Conservation (phyloP, 306 rosid species). For the Casuarina glauca region DNA sequence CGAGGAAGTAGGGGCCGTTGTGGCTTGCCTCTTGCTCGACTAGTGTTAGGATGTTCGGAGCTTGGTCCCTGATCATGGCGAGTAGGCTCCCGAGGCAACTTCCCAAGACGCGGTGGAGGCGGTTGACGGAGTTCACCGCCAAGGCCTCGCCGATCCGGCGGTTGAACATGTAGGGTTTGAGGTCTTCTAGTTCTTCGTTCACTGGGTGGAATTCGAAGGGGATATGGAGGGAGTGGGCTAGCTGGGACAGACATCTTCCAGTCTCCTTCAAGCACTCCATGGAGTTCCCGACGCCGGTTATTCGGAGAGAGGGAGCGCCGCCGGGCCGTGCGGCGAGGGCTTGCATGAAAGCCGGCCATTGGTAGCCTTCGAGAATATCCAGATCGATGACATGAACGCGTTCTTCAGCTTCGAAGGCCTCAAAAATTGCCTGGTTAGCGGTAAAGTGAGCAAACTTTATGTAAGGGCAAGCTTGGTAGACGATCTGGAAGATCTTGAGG, state of each 20-base stretch:
- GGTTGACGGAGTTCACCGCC: conserved; percentile 74
- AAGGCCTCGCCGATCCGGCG: conserved; percentile 79
- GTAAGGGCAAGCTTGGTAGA: conserved; percentile 93
- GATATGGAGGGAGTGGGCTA: conserved; percentile 78
- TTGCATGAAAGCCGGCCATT: conserved; percentile 95
- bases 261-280: conserved; percentile 60
- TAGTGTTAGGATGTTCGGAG: conserved; percentile 69
- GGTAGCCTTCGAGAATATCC: conserved; percentile 86
- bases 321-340: conserved; percentile 73
- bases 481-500: conserved; percentile 83
- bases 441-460: conserved; percentile 90
- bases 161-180: conserved; percentile 78
- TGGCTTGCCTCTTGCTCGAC: conserved; percentile 96
- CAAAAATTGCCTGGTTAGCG: conserved; percentile 88
- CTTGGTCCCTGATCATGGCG: conserved; percentile 78
- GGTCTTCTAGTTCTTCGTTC: conserved; percentile 67
- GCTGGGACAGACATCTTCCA: conserved; percentile 60
- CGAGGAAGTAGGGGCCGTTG: conserved; percentile 78
- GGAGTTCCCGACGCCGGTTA: conserved; percentile 59
- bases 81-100: conserved; percentile 54
- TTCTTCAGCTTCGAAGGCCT: conserved; percentile 80
- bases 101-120: conserved; percentile 67
- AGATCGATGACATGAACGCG: conserved; percentile 87
- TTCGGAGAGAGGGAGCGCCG: conserved; percentile 63
- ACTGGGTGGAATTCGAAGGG: conserved; percentile 84